Conservation (phyloP, 306 rosid genomes). For the Cucumis hystrix region DNA sequence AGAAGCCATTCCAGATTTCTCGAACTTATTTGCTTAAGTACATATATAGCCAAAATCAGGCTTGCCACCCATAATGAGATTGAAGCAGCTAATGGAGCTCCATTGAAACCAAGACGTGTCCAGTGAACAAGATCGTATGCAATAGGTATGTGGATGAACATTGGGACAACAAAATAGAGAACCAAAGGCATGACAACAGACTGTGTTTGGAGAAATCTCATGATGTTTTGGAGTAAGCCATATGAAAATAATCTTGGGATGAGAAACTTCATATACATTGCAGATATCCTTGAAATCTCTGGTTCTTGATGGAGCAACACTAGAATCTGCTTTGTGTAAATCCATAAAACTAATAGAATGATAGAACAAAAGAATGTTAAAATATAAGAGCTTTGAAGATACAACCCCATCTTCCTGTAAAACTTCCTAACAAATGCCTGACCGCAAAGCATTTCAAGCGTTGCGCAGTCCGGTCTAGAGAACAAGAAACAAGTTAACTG, state of each 20-base stretch:
- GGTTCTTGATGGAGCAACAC: slow-evolving; percentile 50
- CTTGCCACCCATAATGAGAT: slow-evolving; percentile 51
- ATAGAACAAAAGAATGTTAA: slow-evolving; percentile 34
- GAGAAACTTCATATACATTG: slow-evolving; percentile 40
- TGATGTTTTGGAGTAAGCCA: slow-evolving; percentile 50
- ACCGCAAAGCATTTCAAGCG: slow-evolving; percentile 77
- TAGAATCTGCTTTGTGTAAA: slow-evolving; percentile 39
- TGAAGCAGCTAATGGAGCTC: slow-evolving; percentile 54
- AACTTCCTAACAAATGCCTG: slow-evolving; percentile 57
- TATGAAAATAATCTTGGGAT: slow-evolving; percentile 60
- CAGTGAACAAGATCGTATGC: slow-evolving; percentile 37
- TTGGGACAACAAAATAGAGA: slow-evolving; percentile 35
- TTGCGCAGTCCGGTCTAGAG: slow-evolving; percentile 64
- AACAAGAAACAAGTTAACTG: neutral
- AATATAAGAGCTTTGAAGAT: slow-evolving; percentile 62
- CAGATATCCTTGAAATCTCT: slow-evolving; percentile 38
- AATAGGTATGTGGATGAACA: slow-evolving; percentile 30
- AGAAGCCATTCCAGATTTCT: slow-evolving; percentile 66
- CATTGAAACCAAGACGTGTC: slow-evolving; percentile 34
- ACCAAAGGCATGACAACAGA: slow-evolving; percentile 42
- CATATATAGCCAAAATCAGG: slow-evolving; percentile 24
- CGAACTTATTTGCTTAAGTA: slow-evolving; percentile 27
- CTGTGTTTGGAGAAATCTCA: slow-evolving; percentile 72
- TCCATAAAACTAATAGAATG: slow-evolving; percentile 41
- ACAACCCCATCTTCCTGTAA: slow-evolving; percentile 46